Evolutionary conservation across 768 basidiomycete genomes (phyloP), one percentile per base, ranked within the genome.

Genomic region (Tricholoma bakamatsutake): DNA sequence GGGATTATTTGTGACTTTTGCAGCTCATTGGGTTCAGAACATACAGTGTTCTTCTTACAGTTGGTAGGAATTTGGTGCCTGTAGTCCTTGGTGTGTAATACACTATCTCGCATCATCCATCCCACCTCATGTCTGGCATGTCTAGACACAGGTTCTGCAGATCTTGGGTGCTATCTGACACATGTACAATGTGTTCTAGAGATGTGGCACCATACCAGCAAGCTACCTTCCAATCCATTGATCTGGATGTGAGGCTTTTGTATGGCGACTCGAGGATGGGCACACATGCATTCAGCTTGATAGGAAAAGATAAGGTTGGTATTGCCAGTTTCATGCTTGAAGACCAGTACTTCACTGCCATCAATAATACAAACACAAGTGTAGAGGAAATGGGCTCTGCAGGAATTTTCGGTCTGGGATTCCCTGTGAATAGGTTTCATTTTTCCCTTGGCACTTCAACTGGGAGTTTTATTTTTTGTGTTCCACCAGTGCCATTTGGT

Each of bases 381-480:
- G 74, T 89, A 7, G 61, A 76, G 35, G 73, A 79, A 39, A 80
- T 77, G 1, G 80, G 80, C 1, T 74, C 80, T 15, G 76, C 80
- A 13, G 89, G 88, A 2, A 88, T 90, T 40, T 76, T 90, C 54
- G 89, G 89, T 0, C 73, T 90, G 9, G 88, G 90, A 0, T 90
- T 90, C 59, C 87, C 88, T 3, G 65, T 80, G 12, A 85, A 85
- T 58, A 89, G 87, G 87, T 86, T 4, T 13, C 18, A 15, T 53
- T 35, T 30, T 30, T 13, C 12, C 0, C 9, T 42, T 11, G 11
- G 21, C n/a, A 17, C 33, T 53, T n/a, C 33, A 15, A 13, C 10
- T 3, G 15, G 30, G 31, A 39, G 5, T 13, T 17, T 49, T 7
- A 30, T 8, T 50, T 2, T 17, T 42, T 12, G 3, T 21, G 4